Evolutionary conservation across 495 filamentous ascomycete genomes (phyloP).

Genomic region (Podospora pseudoanserina): DNA sequence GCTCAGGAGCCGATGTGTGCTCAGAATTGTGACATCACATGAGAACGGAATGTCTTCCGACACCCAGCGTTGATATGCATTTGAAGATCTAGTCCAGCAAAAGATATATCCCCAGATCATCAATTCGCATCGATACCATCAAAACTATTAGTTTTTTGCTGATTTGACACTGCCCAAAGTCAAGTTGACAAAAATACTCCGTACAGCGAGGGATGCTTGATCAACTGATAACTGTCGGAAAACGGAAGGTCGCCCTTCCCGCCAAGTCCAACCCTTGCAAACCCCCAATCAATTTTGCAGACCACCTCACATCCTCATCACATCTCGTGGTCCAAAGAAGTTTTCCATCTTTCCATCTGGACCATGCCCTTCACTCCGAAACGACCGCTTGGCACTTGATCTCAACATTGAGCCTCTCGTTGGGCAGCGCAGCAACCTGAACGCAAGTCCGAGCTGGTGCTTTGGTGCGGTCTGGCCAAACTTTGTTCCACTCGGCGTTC

Average conservation of each 20-base stretch:
- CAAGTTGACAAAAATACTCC: not conserved
- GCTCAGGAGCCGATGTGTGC: not conserved
- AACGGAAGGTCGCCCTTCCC: not conserved
- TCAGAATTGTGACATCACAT: not conserved
- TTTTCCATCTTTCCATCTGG: not conserved
- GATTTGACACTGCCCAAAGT: not conserved
- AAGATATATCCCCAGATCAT: too few relatives aligned
- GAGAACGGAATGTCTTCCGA: not conserved
- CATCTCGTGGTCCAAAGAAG: too few relatives aligned
- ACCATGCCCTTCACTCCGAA: constrained; percentile 10
- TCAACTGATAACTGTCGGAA: not conserved
- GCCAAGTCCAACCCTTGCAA: not conserved
- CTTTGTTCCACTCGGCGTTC: constrained; percentile 32
- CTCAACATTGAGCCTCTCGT: constrained; percentile 28
- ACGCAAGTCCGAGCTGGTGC: constrained; percentile 31
- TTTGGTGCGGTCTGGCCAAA: constrained; percentile 27
- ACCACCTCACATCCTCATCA: not conserved
- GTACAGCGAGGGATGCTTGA: not conserved
- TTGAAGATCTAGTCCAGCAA: not conserved
- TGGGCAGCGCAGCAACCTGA: constrained; percentile 26
- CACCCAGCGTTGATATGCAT: not conserved
- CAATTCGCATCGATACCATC: not conserved
- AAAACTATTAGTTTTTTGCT: not conserved
- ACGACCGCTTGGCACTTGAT: constrained; percentile 31
- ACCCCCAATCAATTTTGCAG: not conserved